Percentiles rank a stretch among this genome's conserved stretches.
Evolutionary conservation across 208 protist species (phyloP).

Genomic region (Tetramitus jugosus): DNA sequence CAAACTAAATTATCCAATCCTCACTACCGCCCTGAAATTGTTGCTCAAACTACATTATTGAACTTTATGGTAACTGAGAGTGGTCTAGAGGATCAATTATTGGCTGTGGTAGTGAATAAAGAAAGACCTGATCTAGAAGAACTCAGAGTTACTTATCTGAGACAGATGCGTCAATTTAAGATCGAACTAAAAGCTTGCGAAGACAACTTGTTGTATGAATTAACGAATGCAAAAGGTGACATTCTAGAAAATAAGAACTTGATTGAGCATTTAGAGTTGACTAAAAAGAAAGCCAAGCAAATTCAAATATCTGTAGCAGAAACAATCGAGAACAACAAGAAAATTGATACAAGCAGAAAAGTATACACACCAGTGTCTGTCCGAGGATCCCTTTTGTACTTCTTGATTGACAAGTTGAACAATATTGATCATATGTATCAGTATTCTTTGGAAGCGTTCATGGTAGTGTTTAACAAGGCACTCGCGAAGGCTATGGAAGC

Average conservation of each 20-base stretch:
- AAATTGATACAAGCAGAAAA: slow-evolving; percentile 52
- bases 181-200: slow-evolving; percentile 70
- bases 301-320: slow-evolving; percentile 54
- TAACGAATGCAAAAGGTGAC: slow-evolving; percentile 50
- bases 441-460: slow-evolving; percentile 69
- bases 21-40: slow-evolving; percentile 77
- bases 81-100: slow-evolving; percentile 79
- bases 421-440: slow-evolving; percentile 75
- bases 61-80: slow-evolving; percentile 81
- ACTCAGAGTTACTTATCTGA: slow-evolving; percentile 51
- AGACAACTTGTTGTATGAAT: slow-evolving; percentile 53
- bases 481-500: slow-evolving; percentile 47
- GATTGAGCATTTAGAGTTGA: slow-evolving; percentile 64
- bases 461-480: slow-evolving; percentile 65
- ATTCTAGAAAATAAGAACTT: slow-evolving; percentile 58
- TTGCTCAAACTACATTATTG: slow-evolving; percentile 76
- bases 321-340: slow-evolving; percentile 49
- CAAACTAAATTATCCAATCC: slow-evolving; percentile 79
- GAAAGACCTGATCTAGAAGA: slow-evolving; percentile 74
- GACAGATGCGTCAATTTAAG: slow-evolving; percentile 71
- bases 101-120: slow-evolving; percentile 68
- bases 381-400: slow-evolving; percentile 68
- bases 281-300: slow-evolving; percentile 58
- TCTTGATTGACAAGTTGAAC: slow-evolving; percentile 53
- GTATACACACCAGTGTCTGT: slow-evolving; percentile 55